Conservation (phyloP, 768 basidiomycete genomes). For the Rhodotorula graminis region DNA sequence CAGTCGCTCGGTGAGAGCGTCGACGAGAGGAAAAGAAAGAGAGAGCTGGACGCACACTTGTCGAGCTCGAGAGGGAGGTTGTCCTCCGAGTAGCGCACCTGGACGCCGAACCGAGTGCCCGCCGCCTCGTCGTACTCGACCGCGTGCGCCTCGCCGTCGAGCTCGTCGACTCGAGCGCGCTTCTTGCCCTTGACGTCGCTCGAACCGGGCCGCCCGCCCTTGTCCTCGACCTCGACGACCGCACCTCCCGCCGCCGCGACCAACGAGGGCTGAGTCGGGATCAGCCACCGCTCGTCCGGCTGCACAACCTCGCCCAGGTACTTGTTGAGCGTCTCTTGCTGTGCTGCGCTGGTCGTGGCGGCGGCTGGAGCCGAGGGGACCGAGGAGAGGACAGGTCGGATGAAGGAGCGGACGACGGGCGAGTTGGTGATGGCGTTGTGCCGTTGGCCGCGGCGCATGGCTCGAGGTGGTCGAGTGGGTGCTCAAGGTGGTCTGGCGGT, state of each 20-base stretch:
- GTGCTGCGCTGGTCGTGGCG: background rate
- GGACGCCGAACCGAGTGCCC: slow-evolving; percentile 20
- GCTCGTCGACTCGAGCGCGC: slow-evolving; percentile 3
- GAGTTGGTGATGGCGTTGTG: slow-evolving; percentile 28
- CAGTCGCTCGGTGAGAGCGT: background rate
- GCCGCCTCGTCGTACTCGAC: slow-evolving; percentile 1
- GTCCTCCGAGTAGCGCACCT: slow-evolving; percentile 12
- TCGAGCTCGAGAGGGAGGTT: slow-evolving; percentile 27
- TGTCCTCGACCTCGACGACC: no score
- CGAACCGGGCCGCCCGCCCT: background rate
- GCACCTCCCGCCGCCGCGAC: background rate
- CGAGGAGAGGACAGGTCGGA: slow-evolving; percentile 24
- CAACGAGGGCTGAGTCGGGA: slow-evolving; percentile 25
- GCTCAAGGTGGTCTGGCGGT: no score
- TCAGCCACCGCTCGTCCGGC: slow-evolving; percentile 10
- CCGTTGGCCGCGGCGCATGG: slow-evolving; percentile 9
- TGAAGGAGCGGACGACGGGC: slow-evolving; percentile 30
- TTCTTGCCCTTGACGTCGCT: slow-evolving; percentile 33
- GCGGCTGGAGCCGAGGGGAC: background rate
- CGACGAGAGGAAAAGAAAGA: no score
- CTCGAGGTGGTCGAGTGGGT: background rate
- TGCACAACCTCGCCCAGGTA: background rate
- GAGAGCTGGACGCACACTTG: slow-evolving; percentile 33
- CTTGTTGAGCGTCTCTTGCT: background rate
- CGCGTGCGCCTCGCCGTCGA: background rate